These are phyloP conservation scores for Apocynum venetum DNA, from an alignment of 257 asterid genomes.

Conservation along the genomic window DNA sequence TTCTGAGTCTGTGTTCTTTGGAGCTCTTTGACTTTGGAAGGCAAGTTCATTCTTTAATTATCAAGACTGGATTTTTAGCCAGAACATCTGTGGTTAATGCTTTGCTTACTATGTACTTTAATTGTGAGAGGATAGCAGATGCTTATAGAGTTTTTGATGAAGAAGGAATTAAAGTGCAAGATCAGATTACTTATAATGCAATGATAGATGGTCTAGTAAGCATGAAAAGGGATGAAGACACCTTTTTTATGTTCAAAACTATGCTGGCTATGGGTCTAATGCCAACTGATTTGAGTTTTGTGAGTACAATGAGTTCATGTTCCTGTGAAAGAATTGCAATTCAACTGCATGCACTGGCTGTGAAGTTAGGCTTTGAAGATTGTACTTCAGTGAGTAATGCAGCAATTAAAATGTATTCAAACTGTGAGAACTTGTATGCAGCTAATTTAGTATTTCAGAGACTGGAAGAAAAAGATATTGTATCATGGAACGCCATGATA, in stretches of 20 bases:
- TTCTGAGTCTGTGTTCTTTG: slow-evolving; percentile 55
- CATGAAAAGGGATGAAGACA: slow-evolving; percentile 54
- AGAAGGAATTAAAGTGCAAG: slow-evolving; percentile 34
- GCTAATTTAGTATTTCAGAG: slow-evolving; percentile 45
- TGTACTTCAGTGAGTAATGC: slow-evolving; percentile 66
- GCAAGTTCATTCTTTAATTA: slow-evolving; percentile 60
- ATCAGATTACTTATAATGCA: slow-evolving; percentile 65
- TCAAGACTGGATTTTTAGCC: slow-evolving; percentile 54
- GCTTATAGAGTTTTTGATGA: slow-evolving; percentile 59
- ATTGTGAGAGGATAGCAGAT: slow-evolving; percentile 35
- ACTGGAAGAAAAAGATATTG: slow-evolving; percentile 46
- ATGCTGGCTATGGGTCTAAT: slow-evolving; percentile 43
- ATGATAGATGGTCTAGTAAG: slow-evolving; percentile 57
- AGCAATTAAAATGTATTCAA: slow-evolving; percentile 71
- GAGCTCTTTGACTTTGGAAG: slow-evolving; percentile 50
- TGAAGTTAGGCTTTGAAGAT: slow-evolving; percentile 48
- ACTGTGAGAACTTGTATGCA: slow-evolving; percentile 39
- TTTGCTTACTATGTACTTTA: slow-evolving; percentile 69
- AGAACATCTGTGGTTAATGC: slow-evolving; percentile 70
- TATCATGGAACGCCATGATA: slow-evolving; percentile 80
- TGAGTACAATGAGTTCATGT: slow-evolving; percentile 67
- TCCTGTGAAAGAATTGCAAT: slow-evolving; percentile 28
- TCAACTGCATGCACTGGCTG: slow-evolving; percentile 57
- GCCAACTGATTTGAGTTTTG: slow-evolving; percentile 71
- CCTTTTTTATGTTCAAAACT: slow-evolving; percentile 50